phyloP scores from a whole-genome alignment of 2,329 filamentous ascomycete genomes.

The Paecilomyces niveus region DNA sequence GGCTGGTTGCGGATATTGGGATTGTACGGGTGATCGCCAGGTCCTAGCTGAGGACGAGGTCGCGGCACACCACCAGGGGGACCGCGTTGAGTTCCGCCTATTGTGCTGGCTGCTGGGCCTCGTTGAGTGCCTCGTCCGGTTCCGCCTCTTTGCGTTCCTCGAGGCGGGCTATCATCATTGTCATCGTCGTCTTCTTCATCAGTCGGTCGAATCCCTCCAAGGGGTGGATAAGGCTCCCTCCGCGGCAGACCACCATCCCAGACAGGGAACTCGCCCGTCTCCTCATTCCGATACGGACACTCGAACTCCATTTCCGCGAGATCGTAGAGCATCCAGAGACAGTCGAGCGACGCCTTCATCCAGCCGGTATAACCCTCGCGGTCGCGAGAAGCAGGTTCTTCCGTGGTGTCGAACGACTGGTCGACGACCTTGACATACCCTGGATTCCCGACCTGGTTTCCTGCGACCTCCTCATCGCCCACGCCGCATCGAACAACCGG shows the following conservation, averaged over 20 bases:
- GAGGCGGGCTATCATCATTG: background rate
- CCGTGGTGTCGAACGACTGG: background rate
- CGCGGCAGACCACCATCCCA: background rate
- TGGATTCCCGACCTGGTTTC: background rate
- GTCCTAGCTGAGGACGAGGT: background rate
- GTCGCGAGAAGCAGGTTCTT: background rate
- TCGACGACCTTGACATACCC: background rate
- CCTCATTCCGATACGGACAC: background rate
- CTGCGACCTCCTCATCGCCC: background rate
- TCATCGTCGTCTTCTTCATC: background rate
- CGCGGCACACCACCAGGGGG: background rate
- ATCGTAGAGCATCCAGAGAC: background rate
- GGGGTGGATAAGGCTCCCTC: background rate
- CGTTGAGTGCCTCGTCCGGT: too few species aligned
- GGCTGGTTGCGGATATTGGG: background rate
- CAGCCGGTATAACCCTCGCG: background rate
- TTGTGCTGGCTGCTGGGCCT: background rate
- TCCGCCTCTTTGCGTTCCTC: background rate
- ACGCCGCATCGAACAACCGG: background rate
- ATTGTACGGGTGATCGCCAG: background rate
- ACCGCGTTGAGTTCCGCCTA: background rate
- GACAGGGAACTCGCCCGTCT: background rate
- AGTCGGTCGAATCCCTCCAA: background rate
- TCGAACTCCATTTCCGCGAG: background rate
- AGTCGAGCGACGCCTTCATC: background rate